phyloP scores from a whole-genome alignment of 345 rosid species.

The Hibiscus mutabilis region DNA sequence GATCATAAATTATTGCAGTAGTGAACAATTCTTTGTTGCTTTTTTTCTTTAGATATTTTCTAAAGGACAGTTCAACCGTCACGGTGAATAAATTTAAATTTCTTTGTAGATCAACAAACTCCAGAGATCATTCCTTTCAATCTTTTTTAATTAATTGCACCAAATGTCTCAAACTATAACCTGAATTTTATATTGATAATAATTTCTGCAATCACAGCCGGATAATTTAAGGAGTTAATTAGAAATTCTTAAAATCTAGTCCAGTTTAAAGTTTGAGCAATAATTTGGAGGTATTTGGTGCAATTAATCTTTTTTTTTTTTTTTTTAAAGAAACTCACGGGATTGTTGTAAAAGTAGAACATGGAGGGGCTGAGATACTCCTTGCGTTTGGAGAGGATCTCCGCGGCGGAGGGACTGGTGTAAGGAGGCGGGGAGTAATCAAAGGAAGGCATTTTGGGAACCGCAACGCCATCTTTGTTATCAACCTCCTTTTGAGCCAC shows the following conservation, averaged over 20 bases:
- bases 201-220: too few species aligned
- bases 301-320: neutral
- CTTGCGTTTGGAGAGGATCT: conserved; percentile 55
- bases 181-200: too few species aligned
- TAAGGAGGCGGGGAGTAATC: too few species aligned
- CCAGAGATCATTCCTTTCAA: too few species aligned
- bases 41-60: too few species aligned
- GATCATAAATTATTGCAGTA: neutral
- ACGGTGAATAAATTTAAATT: too few species aligned
- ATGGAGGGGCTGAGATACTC: conserved; percentile 81
- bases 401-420: conserved; percentile 68
- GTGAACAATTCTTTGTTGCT: neutral
- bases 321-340: conserved; percentile 39
- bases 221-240: too few species aligned
- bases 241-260: neutral
- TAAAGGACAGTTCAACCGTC: too few species aligned
- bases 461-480: conserved; percentile 23
- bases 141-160: too few species aligned
- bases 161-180: too few species aligned
- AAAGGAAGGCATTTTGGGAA: conserved; percentile 66
- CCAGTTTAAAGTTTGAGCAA: neutral
- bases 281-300: neutral
- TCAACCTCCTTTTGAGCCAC: conserved; percentile 31
- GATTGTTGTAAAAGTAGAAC: conserved; percentile 46
- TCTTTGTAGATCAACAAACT: too few species aligned